Percentiles rank a stretch among this genome's conserved stretches.
phyloP scores from a whole-genome alignment of 257 asterid species.

The Primulina eburnea region DNA sequence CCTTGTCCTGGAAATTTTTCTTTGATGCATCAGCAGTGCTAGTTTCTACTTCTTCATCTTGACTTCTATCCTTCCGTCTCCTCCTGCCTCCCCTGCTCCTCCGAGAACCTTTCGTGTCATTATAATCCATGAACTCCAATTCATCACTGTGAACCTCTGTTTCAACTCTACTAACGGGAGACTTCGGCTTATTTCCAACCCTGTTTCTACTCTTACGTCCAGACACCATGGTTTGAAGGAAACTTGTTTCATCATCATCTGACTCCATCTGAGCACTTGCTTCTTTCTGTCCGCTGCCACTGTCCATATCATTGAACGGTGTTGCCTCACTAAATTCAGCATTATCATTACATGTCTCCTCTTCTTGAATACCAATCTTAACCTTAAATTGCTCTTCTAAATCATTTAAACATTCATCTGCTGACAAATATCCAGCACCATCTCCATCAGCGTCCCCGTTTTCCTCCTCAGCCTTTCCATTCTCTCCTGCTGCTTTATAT shows the following conservation, averaged over 20 bases:
- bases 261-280: conserved; percentile 30
- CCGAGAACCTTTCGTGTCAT: conserved; percentile 58
- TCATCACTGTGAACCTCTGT: conserved; percentile 48
- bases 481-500: conserved; percentile 37
- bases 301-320: conserved; percentile 27
- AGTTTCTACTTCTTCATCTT: conserved; percentile 39
- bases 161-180: conserved; percentile 33
- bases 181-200: conserved; percentile 35
- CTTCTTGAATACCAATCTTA: conserved; percentile 39
- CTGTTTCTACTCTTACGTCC: conserved; percentile 50
- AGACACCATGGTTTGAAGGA: conserved; percentile 82
- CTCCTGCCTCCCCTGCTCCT: conserved; percentile 69
- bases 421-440: conserved; percentile 45
- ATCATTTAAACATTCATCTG: conserved; percentile 49
- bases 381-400: conserved; percentile 46
- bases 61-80: conserved; percentile 42
- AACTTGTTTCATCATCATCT: conserved; percentile 60
- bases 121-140: conserved; percentile 72
- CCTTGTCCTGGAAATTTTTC: conserved; percentile 29
- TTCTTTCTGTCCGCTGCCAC: conserved; percentile 27
- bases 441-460: conserved; percentile 36
- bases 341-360: conserved; percentile 37
- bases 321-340: conserved; percentile 35
- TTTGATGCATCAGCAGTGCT: conserved; percentile 31
- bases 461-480: conserved; percentile 35